Evolutionary conservation across 1,284 basidiomycete species (phyloP).

Genomic region (Sphaerobolus stellatus): DNA sequence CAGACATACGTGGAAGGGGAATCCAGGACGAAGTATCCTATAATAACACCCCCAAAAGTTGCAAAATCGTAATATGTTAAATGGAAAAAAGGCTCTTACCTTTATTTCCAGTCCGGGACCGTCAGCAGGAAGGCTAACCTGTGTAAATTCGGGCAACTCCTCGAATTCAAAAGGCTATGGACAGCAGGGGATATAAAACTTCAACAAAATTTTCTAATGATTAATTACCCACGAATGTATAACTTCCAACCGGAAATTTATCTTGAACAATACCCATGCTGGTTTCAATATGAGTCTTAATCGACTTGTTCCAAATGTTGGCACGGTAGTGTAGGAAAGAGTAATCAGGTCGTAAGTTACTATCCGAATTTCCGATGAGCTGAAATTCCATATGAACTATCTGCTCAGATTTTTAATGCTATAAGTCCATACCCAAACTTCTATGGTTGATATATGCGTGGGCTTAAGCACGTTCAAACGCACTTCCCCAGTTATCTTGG

Average conservation of each 20-base stretch:
- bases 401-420: neutral
- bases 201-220: no score
- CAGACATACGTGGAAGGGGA: constrained; percentile 1
- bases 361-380: neutral
- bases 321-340: neutral
- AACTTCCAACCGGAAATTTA: neutral
- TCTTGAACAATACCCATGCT: neutral
- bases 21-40: neutral
- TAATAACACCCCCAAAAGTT: no score
- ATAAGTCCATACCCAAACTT: constrained; percentile 4
- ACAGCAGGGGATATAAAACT: neutral
- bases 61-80: neutral
- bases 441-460: neutral
- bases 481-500: constrained; percentile 1
- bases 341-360: neutral
- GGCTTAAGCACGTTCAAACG: neutral
- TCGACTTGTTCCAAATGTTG: neutral
- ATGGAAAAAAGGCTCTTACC: neutral
- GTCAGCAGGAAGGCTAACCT: no score
- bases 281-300: neutral
- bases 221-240: neutral
- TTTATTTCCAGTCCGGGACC: neutral
- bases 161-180: constrained; percentile 1
- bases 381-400: neutral
- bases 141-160: neutral